A percentile compares a stretch with the other conserved stretches of the same genome.
These are phyloP conservation scores for Penicillium lividum DNA, from an alignment of 495 filamentous ascomycete genomes.

Conservation along the genomic window DNA sequence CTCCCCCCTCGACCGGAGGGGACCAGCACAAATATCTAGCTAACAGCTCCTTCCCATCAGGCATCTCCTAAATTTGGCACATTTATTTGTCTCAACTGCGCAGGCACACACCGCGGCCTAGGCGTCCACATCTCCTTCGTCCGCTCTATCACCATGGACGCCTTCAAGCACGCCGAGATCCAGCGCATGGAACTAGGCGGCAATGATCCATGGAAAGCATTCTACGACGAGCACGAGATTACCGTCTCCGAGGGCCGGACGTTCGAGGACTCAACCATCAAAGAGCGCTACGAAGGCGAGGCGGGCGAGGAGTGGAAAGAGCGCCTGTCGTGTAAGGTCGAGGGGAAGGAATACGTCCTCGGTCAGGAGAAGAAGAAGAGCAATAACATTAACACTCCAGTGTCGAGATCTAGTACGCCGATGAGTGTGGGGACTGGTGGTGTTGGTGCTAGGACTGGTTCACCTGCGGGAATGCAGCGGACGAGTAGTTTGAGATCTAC, in stretches of 20 bases:
- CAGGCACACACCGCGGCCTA: conserved; percentile 89
- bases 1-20: background rate
- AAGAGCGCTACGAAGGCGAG: conserved; percentile 81
- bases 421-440: conserved; percentile 22
- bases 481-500: conserved; percentile 23
- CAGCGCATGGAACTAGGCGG: conserved; percentile 84
- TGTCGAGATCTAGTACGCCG: conserved; percentile 39
- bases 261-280: conserved; percentile 76
- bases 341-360: conserved; percentile 77
- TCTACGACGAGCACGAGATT: conserved; percentile 72
- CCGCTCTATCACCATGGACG: conserved; percentile 94
- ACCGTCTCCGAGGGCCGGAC: conserved; percentile 57
- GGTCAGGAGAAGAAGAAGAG: conserved; percentile 51
- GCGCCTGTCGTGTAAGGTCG: conserved; percentile 78
- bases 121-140: conserved; percentile 99
- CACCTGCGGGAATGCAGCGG: conserved; percentile 29
- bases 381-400: background rate
- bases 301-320: conserved; percentile 97
- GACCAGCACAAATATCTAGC: conserved; percentile 1
- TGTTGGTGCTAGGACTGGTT: conserved; percentile 27
- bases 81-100: conserved; percentile 96
- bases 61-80: conserved; percentile 75
- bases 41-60: conserved; percentile 28
- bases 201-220: conserved; percentile 80
- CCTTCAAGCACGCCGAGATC: conserved; percentile 86